These are phyloP conservation scores for Scedosporium dehoogii DNA, from an alignment of 2,329 filamentous ascomycete genomes.

Conservation along the genomic window DNA sequence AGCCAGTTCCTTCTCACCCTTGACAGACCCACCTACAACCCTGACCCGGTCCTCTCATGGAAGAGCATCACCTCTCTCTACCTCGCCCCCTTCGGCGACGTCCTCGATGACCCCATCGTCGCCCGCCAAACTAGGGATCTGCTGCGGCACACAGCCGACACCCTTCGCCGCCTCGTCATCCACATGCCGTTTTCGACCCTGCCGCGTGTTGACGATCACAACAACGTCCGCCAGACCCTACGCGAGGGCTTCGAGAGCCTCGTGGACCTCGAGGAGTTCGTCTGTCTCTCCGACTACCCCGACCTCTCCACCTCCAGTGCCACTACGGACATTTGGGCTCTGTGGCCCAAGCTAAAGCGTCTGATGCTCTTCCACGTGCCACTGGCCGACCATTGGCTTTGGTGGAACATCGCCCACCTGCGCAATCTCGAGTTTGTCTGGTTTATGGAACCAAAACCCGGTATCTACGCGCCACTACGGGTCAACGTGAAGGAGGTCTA, in stretches of 20 bases:
- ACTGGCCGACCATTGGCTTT: constrained; percentile 25
- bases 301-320: constrained; percentile 23
- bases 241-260: constrained; percentile 34
- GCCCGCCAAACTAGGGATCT: constrained; percentile 31
- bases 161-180: constrained; percentile 34
- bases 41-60: constrained; percentile 1
- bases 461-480: neutral
- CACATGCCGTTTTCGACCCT: constrained; percentile 36
- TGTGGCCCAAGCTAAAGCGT: constrained; percentile 30
- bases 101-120: constrained; percentile 28
- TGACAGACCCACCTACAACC: constrained; percentile 12
- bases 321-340: constrained; percentile 28
- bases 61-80: constrained; percentile 30
- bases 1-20: constrained; percentile 23
- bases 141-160: constrained; percentile 26
- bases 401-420: constrained; percentile 27
- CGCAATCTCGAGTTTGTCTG: constrained; percentile 16
- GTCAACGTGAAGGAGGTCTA: constrained; percentile 1
- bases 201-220: constrained; percentile 29
- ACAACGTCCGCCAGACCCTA: constrained; percentile 27
- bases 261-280: constrained; percentile 34
- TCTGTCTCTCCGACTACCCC: constrained; percentile 35
- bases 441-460: neutral
- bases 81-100: constrained; percentile 25
- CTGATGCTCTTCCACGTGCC: constrained; percentile 33